These are phyloP conservation scores for Priceomyces castillae DNA, from an alignment of 805 yeast species.

Conservation along the genomic window DNA sequence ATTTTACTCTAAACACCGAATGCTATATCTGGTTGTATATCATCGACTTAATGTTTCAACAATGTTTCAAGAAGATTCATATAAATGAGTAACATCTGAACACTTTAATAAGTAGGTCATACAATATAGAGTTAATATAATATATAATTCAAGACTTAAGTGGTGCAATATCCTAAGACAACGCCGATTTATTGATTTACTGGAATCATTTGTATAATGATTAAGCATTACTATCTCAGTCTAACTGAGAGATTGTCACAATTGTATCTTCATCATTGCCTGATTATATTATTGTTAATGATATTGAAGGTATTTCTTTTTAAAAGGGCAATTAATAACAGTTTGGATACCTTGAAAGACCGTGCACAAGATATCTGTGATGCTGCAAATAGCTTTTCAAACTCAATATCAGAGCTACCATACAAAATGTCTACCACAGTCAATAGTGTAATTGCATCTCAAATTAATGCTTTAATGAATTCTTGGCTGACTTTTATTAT, in stretches of 20 bases:
- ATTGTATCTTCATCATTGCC: conserved; percentile 61
- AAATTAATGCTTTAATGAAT: conserved; percentile 47
- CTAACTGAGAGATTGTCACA: conserved; percentile 59
- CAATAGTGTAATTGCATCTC: conserved; percentile 47
- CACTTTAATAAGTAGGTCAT: no score
- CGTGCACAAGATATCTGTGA: conserved; percentile 43
- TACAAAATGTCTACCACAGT: conserved; percentile 52
- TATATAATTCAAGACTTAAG: no score
- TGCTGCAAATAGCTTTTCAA: conserved; percentile 39
- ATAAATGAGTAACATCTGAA: background rate
- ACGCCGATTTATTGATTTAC: background rate
- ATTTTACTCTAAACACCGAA: no score
- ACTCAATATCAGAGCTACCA: conserved; percentile 46
- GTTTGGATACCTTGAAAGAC: conserved; percentile 38
- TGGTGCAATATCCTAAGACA: background rate
- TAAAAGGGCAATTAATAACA: conserved; percentile 33
- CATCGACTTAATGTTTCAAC: conserved; percentile 2
- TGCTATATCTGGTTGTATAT: no score
- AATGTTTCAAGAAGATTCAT: background rate
- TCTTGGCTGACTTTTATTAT: conserved; percentile 44
- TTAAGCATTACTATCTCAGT: conserved; percentile 27
- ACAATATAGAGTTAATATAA: no score
- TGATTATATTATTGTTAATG: conserved; percentile 54
- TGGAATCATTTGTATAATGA: background rate
- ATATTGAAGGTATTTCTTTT: conserved; percentile 62